These are phyloP conservation scores for Microcera coccophila DNA, from an alignment of 2,329 filamentous ascomycete species.

Conservation along the genomic window DNA sequence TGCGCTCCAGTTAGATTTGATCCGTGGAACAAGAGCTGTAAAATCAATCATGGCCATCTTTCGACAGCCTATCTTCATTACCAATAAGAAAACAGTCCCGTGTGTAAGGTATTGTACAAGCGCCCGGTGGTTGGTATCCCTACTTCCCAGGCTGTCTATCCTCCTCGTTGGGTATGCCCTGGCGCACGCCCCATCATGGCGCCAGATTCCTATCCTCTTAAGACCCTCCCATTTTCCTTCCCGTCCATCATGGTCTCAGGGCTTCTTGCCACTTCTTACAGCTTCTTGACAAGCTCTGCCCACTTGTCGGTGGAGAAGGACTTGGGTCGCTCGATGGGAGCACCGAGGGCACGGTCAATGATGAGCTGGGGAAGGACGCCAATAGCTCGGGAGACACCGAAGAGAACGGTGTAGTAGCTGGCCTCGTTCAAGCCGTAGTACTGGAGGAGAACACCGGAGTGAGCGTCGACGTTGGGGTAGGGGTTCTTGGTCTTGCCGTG, in stretches of 20 bases:
- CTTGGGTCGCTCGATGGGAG: conserved; percentile 98
- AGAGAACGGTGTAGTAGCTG: conserved; percentile 99
- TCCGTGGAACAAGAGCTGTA: conserved; percentile 10
- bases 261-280: conserved; percentile 54
- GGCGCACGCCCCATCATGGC: neutral
- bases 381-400: conserved; percentile 96
- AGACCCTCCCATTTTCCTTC: conserved; percentile 10
- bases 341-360: conserved; percentile 95
- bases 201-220: neutral
- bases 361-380: conserved; percentile 99
- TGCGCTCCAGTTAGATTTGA: neutral
- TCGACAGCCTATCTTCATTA: conserved; percentile 26
- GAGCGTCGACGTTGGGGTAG: conserved; percentile 96
- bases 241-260: conserved; percentile 2
- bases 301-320: conserved; percentile 97
- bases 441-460: conserved; percentile 98
- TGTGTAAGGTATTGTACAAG: conserved; percentile 28
- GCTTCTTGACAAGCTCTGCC: conserved; percentile 87
- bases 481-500: conserved; percentile 99
- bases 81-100: conserved; percentile 26
- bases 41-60: conserved; percentile 21
- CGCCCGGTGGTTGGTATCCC: conserved; percentile 18
- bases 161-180: neutral
- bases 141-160: conserved; percentile 13
- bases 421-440: conserved; percentile 99